phyloP scores from a whole-genome alignment of 2,329 filamentous ascomycete genomes.

The Fusarium keratoplasticum region DNA sequence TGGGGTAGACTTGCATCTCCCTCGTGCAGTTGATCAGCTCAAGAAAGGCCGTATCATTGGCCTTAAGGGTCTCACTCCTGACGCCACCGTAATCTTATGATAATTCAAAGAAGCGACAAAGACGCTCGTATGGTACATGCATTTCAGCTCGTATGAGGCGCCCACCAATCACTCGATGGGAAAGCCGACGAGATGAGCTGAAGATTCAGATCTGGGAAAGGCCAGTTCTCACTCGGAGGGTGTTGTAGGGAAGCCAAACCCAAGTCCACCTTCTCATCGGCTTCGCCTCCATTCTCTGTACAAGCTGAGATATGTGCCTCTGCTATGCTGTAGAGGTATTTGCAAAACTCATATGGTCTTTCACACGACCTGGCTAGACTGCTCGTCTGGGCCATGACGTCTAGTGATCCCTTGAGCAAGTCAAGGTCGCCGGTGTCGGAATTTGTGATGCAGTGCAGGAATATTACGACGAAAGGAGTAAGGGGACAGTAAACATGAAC shows the following conservation, averaged over 20 bases:
- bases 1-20: not conserved
- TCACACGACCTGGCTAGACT: not conserved
- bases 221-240: not conserved
- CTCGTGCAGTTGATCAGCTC: not conserved
- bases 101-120: not conserved
- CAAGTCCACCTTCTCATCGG: not conserved
- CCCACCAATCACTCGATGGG: not conserved
- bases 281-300: not conserved
- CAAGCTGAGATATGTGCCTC: not conserved
- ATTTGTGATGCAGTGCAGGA: not conserved
- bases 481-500: not conserved
- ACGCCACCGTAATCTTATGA: not conserved
- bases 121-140: not conserved
- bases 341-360: not conserved
- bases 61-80: not conserved
- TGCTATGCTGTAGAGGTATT: not conserved
- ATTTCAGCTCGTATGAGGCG: not conserved
- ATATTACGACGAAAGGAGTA: not conserved
- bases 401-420: not conserved
- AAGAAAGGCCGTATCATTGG: not conserved
- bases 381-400: not conserved
- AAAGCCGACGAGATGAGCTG: not conserved
- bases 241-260: not conserved
- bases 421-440: not conserved
- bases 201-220: not conserved